A percentile compares a stretch with the other conserved stretches of the same genome.
phyloP scores from a whole-genome alignment of 805 yeast species.

The Tetrapisispora phaffii region DNA sequence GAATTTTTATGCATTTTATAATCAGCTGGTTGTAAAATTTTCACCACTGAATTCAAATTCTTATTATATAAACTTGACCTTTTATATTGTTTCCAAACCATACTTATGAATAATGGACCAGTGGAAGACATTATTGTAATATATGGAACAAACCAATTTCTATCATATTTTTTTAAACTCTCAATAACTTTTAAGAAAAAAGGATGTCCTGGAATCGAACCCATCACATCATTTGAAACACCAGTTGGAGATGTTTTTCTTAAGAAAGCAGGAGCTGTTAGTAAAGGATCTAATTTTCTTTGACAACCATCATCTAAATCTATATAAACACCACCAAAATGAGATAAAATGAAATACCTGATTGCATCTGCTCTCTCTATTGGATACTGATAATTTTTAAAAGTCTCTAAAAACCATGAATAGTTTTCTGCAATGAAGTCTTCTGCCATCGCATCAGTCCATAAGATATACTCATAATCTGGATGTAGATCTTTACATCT shows the following conservation, averaged over 20 bases:
- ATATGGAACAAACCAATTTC: constrained; percentile 77
- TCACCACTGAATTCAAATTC: constrained; percentile 31
- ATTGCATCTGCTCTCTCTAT: constrained; percentile 87
- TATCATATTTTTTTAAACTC: constrained; percentile 49
- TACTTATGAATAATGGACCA: constrained; percentile 79
- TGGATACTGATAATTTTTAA: constrained; percentile 67
- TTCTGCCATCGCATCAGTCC: constrained; percentile 82
- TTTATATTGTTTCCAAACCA: constrained; percentile 77
- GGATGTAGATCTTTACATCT: constrained; percentile 69
- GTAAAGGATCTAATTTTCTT: constrained; percentile 64
- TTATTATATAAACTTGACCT: constrained; percentile 57
- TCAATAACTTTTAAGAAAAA: constrained; percentile 64
- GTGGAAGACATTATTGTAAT: constrained; percentile 88
- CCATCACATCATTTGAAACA: constrained; percentile 87
- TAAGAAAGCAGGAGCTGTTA: constrained; percentile 72
- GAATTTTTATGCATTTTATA: constrained; percentile 50
- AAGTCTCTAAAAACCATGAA: constrained; percentile 76
- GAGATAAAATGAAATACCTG: constrained; percentile 69
- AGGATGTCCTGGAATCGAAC: constrained; percentile 76
- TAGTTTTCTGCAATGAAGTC: constrained; percentile 70
- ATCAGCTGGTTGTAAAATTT: constrained; percentile 61
- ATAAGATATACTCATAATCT: constrained; percentile 73
- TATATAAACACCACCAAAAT: constrained; percentile 82
- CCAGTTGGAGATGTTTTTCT: constrained; percentile 85
- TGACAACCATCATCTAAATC: constrained; percentile 85